Evolutionary conservation across 2,329 filamentous ascomycete genomes (phyloP), one percentile per base, ranked within the genome.

Genomic region (Esteya vermicola): DNA sequence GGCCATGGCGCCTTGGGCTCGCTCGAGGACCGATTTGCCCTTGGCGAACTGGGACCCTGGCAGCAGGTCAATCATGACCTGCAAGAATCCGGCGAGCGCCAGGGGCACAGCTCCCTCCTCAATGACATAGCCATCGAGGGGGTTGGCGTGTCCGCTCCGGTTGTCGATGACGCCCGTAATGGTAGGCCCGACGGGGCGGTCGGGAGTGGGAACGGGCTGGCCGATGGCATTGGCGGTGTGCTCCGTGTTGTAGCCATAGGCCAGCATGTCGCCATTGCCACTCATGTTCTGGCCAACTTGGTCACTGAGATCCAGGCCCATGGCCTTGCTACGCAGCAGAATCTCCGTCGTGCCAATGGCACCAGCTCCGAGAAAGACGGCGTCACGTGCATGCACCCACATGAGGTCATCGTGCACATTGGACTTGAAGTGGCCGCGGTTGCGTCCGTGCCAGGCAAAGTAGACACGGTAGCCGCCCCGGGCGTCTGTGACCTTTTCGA

Each of bases 281-380:
- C 72, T 75, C 66, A 78, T 78, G 41, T 68, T 67, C 42, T 64
- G 62, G 6, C 75, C 75, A 9, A 80, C 60, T 34, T 62, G 60
- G 14, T 68, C 59, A 47, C 75, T 80, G 59, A 76, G 66, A 0
- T 57, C 48, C 10, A 82, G 53, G 0, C 77, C 76, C 51, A 72
- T 62, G 38, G 68, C 61, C 51, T 65, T 74, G 48, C 72, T 78
- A 34, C 75, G 59, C 6, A 80, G 63, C 25, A 80, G 55, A 35
- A 79, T 80, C 52, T 81, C 77, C 0, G 77, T 80, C 0, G 75
- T 78, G 2, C 75, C 77, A 13, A 81, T 61, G 22, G 72, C 59
- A 1, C 77, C 78, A 2, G 78, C 78, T 5, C 76, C 78, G 10
- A 82, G 63, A 50, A 82, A 80, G 7, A 79, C 74, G 20, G 74